Base-by-base conservation (phyloP, 345 rosid species). In the Geranium rotundifolium region DNA sequence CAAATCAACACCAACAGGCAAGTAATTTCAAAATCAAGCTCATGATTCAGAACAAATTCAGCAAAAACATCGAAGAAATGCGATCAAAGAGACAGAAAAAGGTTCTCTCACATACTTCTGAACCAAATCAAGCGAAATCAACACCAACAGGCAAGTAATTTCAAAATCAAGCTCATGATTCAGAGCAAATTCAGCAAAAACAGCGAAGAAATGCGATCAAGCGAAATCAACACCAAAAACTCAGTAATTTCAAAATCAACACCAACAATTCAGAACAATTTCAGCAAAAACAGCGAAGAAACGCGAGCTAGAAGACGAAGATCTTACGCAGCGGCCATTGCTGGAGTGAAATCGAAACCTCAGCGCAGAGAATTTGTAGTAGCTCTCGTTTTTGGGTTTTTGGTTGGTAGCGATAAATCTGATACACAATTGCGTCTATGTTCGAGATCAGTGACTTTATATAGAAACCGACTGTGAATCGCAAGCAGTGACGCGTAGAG, bases 251-350 rank as follows among this genome's bases (percentile, higher is more conserved):
- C 18, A 30, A 49, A 2, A 61, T 17, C 27, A 23, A 20, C 34
- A 23, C 49, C 50, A 58, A 19, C 17, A 54, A 29, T 60, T 49
- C 27, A 23, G 27, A 23, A 23, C 27, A 23, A 23, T 23, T n/a
- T 16, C 56, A n/a, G 17, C n/a, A 9, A 23, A 54, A 63, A 1
- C 17, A 8, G 50, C 27, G 13, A 55, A 59, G 46, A 56, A 50
- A 17, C 1, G 4, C 4, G 60, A 59, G 67, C n/a, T 7, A 19
- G 9, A 57, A 65, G 54, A 17, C 5, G 10, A 19, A 63, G 41
- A 56, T 56, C 78, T 76, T 63, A 76, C 80, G 19, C 49, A 54
- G 76, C 13, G 19, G 80, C 76, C 83, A 79, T 76, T 31, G 64
- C 3, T 5, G 63, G n/a, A 34, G 41, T 34, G 41, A 34, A 37